Evolutionary conservation across 441 rosid genomes (phyloP), one percentile per base, ranked within the genome.

Genomic region (Hypseocharis bilobata): DNA sequence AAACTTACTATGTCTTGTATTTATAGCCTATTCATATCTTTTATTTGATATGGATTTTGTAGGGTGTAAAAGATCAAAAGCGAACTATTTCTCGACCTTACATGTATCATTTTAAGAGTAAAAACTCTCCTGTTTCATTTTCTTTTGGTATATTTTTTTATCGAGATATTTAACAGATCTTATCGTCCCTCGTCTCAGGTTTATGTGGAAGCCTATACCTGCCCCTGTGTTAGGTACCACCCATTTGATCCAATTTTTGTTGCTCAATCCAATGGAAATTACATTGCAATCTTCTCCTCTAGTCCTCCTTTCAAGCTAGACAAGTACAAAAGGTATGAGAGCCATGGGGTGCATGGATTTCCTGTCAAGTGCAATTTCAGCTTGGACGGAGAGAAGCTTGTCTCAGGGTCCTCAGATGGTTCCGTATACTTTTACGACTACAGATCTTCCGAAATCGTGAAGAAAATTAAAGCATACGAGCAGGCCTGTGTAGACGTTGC

Each of bases 231-330:
- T 69, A 76, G 86, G 78, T 63, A 47, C 45, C 98, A 88, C 67
- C 97, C 89, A 0, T 65, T 65, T 45, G 89, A 87, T 63, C 83
- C 86, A 10, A 70, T 56, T 61, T 88, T 90, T 25, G 79, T 90
- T 27, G 89, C 92, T 13, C 96, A 85, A 72, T 92, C 97, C 47
- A 80, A 88, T 74, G 97, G 89, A 51, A 88, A 92, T 72, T 90
- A 90, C 69, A 72, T 87, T 28, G 95, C 92, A 11, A 78, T 90
- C 56, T 87, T 90, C 76, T 88, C 91, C 14, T 70, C 87, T 25
- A 77, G 44, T 62, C 85, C 91, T 20, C 96, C 96, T 58, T 88
- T 87, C 80, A 83, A 80, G 85, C 84, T 90, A 10, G 86, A 90
- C 84, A 90, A 86, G 73, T 90, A 78, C 61, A 81, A 74, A 72